phyloP scores from a whole-genome alignment of 2,329 filamentous ascomycete species.

The Trichoderma semiorbis region DNA sequence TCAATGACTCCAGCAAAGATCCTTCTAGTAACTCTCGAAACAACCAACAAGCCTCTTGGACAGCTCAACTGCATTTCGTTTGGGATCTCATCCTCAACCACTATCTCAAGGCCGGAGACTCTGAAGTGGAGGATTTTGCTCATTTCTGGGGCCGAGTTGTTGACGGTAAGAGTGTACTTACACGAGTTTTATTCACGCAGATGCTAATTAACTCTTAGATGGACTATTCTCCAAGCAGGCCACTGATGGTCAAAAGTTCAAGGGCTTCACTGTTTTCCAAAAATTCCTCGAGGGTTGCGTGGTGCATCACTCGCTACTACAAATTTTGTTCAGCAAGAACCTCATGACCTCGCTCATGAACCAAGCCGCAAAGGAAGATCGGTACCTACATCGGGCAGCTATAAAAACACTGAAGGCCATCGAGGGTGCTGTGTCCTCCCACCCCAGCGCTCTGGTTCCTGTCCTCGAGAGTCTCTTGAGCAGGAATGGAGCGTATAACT shows the following conservation, averaged over 20 bases:
- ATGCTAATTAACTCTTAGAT: constrained; percentile 49
- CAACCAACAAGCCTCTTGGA: constrained; percentile 69
- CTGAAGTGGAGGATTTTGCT: constrained; percentile 52
- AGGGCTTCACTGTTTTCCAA: constrained; percentile 84
- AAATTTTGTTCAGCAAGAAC: constrained; percentile 74
- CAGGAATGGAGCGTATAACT: constrained; percentile 68
- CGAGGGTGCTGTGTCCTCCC: constrained; percentile 58
- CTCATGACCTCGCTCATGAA: constrained; percentile 79
- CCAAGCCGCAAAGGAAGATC: constrained; percentile 72
- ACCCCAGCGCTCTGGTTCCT: constrained; percentile 56
- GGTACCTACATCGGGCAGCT: constrained; percentile 77
- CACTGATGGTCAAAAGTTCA: constrained; percentile 85
- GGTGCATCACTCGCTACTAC: constrained; percentile 45
- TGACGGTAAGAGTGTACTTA: constrained; percentile 61
- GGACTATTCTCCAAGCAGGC: constrained; percentile 78
- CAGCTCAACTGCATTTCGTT: constrained; percentile 77
- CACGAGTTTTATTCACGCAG: not conserved
- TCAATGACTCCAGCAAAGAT: constrained; percentile 50
- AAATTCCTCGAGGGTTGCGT: constrained; percentile 61
- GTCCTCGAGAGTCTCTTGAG: constrained; percentile 67
- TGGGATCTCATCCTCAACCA: constrained; percentile 75
- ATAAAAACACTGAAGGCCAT: constrained; percentile 71
- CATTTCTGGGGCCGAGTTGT: constrained; percentile 85
- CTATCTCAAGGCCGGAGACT: constrained; percentile 40
- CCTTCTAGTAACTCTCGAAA: constrained; percentile 39